phyloP scores from a whole-genome alignment of 805 yeast genomes.

The Metschnikowia orientalis region DNA sequence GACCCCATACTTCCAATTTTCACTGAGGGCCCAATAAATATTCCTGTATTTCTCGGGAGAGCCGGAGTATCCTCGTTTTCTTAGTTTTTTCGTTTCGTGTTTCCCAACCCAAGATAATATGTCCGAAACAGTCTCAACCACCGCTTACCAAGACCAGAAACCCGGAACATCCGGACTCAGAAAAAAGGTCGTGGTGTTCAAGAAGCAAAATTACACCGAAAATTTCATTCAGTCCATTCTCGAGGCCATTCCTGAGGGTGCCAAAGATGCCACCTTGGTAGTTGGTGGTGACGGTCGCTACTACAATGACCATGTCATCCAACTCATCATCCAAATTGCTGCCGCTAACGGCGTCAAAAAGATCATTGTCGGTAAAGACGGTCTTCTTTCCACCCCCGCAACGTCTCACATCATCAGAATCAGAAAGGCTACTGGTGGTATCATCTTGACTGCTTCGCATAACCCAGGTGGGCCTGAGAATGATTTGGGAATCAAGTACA shows the following conservation, averaged over 20 bases:
- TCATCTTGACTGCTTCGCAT: slow-evolving; percentile 92
- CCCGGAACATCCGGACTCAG: slow-evolving; percentile 98
- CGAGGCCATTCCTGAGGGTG: slow-evolving; percentile 87
- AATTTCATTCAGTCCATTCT: slow-evolving; percentile 87
- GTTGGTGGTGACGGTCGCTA: slow-evolving; percentile 97
- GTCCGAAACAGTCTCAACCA: slow-evolving; percentile 47
- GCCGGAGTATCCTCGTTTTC: too few relatives aligned
- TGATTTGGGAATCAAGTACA: slow-evolving; percentile 94
- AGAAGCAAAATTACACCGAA: slow-evolving; percentile 78
- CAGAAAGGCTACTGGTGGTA: slow-evolving; percentile 80
- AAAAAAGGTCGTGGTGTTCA: slow-evolving; percentile 83
- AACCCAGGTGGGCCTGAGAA: slow-evolving; percentile 95
- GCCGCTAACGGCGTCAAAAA: slow-evolving; percentile 90
- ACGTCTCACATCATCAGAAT: slow-evolving; percentile 90
- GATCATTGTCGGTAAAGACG: slow-evolving; percentile 81
- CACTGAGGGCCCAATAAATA: too few relatives aligned
- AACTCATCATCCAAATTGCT: slow-evolving; percentile 74
- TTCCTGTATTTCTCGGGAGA: too few relatives aligned
- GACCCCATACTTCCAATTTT: too few relatives aligned
- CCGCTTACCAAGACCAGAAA: slow-evolving; percentile 83
- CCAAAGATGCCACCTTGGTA: slow-evolving; percentile 67
- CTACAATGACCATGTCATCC: slow-evolving; percentile 78
- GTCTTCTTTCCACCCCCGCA: slow-evolving; percentile 92
- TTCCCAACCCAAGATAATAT: too few relatives aligned
- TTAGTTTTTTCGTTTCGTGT: too few relatives aligned